These are phyloP conservation scores for Cichorium intybus DNA, from an alignment of 140 eudicot genomes.

Conservation along the genomic window DNA sequence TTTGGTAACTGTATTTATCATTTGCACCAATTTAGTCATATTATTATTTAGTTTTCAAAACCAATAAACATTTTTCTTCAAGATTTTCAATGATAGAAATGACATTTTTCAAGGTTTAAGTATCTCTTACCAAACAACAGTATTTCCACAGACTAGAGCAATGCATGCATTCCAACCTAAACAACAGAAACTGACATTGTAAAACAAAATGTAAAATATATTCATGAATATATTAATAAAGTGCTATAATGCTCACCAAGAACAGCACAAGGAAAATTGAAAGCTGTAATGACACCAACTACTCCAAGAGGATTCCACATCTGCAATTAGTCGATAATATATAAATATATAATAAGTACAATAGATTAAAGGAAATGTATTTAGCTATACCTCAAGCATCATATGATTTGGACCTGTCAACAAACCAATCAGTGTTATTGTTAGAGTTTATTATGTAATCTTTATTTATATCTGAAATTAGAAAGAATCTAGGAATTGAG, in stretches of 20 bases:
- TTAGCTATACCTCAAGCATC: constrained; percentile 81
- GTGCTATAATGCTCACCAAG: constrained; percentile 65
- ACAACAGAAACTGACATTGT: constrained; percentile 22
- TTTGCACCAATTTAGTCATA: background rate
- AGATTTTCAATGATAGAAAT: background rate
- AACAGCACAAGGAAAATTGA: constrained; percentile 99
- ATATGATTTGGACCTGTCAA: constrained; percentile 91
- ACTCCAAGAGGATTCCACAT: constrained; percentile 99
- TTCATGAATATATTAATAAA: background rate
- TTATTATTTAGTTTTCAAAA: constrained; percentile 5
- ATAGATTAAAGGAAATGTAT: constrained; percentile 10
- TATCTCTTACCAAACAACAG: constrained; percentile 89
- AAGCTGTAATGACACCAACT: constrained; percentile 96
- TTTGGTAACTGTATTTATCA: background rate
- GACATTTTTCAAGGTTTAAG: constrained; percentile 5
- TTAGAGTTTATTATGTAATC: background rate
- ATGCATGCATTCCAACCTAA: constrained; percentile 99
- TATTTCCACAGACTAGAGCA: constrained; percentile 94
- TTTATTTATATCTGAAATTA: background rate
- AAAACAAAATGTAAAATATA: constrained; percentile 6
- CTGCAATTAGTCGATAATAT: constrained; percentile 32
- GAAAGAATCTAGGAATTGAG: constrained; percentile 1
- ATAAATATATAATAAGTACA: background rate
- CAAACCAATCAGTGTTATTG: constrained; percentile 21
- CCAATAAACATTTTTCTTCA: background rate